A percentile compares a stretch with the other conserved stretches of the same genome.
These are phyloP conservation scores for Daedaleopsis nitida DNA, from an alignment of 768 basidiomycete species.

Conservation along the genomic window DNA sequence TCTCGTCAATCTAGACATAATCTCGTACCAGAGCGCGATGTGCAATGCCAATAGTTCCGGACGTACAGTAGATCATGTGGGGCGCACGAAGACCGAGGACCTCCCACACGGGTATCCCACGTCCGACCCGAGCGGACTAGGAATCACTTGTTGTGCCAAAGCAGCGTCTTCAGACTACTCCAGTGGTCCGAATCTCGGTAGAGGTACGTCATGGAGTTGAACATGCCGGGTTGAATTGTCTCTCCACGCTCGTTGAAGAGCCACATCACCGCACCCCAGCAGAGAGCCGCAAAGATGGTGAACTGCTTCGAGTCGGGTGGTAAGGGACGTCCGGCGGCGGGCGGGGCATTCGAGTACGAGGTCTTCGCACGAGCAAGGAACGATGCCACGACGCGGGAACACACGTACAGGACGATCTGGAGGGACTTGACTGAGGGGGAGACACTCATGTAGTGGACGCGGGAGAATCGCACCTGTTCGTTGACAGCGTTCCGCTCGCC, in stretches of 20 bases:
- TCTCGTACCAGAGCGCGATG: no score
- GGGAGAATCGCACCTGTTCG: slow-evolving; percentile 68
- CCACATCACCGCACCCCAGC: slow-evolving; percentile 98
- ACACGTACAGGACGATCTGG: slow-evolving; percentile 95
- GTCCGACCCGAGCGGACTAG: neutral
- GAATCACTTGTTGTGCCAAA: slow-evolving; percentile 86
- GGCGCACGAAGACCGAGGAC: no score
- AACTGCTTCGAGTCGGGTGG: slow-evolving; percentile 88
- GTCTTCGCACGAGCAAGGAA: slow-evolving; percentile 79
- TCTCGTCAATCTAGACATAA: no score
- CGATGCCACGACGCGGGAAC: slow-evolving; percentile 88
- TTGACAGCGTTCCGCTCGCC: slow-evolving; percentile 87
- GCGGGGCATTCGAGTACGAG: slow-evolving; percentile 49
- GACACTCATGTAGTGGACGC: neutral
- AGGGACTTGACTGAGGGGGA: neutral
- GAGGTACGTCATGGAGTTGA: slow-evolving; percentile 93
- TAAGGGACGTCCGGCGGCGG: slow-evolving; percentile 59
- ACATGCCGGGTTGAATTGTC: slow-evolving; percentile 96
- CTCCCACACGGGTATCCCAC: neutral
- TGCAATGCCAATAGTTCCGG: no score
- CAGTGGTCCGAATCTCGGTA: slow-evolving; percentile 93
- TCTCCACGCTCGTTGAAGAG: slow-evolving; percentile 85
- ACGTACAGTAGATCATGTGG: no score
- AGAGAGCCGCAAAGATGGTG: slow-evolving; percentile 80
- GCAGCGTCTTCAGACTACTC: slow-evolving; percentile 76